A percentile compares a stretch with the other conserved stretches of the same genome.
Evolutionary conservation across 352 stramenopile species (phyloP).

Genomic region (Pythium volutum): DNA sequence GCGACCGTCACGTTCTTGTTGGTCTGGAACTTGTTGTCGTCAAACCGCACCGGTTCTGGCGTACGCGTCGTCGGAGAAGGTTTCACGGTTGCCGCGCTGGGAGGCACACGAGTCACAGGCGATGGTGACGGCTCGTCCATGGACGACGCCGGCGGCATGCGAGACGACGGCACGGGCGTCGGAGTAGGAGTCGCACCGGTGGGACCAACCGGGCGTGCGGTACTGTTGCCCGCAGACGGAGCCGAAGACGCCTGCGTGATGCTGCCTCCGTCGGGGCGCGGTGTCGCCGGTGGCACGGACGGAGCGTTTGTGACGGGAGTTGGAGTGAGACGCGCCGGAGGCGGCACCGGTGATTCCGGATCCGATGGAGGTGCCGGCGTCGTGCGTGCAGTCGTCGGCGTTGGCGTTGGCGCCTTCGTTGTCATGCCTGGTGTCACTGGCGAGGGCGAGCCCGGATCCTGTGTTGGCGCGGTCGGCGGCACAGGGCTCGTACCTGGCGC

Average conservation of each 20-base stretch:
- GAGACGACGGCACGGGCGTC: not conserved
- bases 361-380: not conserved
- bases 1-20: slow-evolving; percentile 7
- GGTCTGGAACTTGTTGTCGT: slow-evolving; percentile 1
- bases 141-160: not conserved
- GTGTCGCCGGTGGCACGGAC: not conserved
- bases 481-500: slow-evolving; percentile 1
- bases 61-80: not conserved
- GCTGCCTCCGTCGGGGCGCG: too few species aligned
- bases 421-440: not conserved
- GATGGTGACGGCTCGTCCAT: not conserved
- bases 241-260: too few species aligned
- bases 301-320: not conserved
- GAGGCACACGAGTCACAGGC: slow-evolving; percentile 4
- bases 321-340: not conserved
- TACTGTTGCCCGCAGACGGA: too few species aligned
- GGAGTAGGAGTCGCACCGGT: not conserved
- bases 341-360: slow-evolving; percentile 13
- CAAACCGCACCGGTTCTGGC: slow-evolving; percentile 7
- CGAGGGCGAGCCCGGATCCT: not conserved
- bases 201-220: not conserved
- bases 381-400: too few species aligned
- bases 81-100: not conserved
- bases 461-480: not conserved
- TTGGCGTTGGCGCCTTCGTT: not conserved